Evolutionary conservation across 148 eudicot species (phyloP), one percentile per base, ranked within the genome.

Genomic region (Rhododendron mucronatum): DNA sequence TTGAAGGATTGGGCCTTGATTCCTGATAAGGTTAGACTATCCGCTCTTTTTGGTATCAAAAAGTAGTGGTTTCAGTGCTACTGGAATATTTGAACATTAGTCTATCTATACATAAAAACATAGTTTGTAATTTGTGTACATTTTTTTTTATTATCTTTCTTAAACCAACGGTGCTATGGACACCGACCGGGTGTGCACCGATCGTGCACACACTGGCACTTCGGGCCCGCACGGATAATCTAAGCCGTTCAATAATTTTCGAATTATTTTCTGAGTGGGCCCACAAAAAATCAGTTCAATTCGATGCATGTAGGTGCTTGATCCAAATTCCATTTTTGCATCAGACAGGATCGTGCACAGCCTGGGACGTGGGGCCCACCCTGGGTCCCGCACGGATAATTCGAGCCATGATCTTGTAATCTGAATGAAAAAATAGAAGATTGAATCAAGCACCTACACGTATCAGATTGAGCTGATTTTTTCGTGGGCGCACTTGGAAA

Each of bases 1-100:
- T 88, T 96, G 86, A 92, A 92, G 85, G 92, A 88, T 82, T 95
- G 99, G 99, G 88, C 93, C 48, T 78, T 88, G 41, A 84, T 91
- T 86, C 91, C 92, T 57, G 98, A 93, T 87, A 95, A 95, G 98
- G 99, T 96, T 77, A 88, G 91, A 82, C 78, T n/a, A 48, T 80
- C 4, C 73, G 28, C 53, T 51, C 78, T 47, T 73, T 1, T 74
- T 44, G 51, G 71, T 47, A 15, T 39, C 3, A 65, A 44, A 63
- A 74, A 16, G 20, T 37, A 84, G 82, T 48, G 55, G 74, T 5
- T 18, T 59, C 53, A 55, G 23, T 53, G 21, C 35, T 51, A 45
- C 69, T 8, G 45, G 35, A 53, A 16, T 55, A 35, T n/a, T 81
- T 53, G n/a, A 53, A 33, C 45, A 18, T 35, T 41, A 55, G 21